Evolutionary conservation across 371 early-diverging fungal genomes (phyloP), one percentile per base, ranked within the genome.

Genomic region (Syncephalis plumigaleata): DNA sequence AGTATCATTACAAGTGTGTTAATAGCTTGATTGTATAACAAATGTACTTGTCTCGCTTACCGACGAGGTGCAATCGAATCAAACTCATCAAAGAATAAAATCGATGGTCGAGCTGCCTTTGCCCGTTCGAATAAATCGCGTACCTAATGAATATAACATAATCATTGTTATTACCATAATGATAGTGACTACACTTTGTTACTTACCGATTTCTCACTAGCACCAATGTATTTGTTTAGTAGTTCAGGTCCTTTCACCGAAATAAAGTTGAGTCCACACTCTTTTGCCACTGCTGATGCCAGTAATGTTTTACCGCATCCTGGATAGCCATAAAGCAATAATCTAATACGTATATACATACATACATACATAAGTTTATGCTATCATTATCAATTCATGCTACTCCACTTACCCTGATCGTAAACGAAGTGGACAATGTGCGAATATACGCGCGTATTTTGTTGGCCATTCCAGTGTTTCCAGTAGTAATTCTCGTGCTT

Each of bases 81-180:
- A 68, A 98, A 92, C 61, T 98, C 98, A 64, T 98, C 98, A 70
- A 95, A 95, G 59, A 92, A 90, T 26, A 92, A 59, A 0, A 87
- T 73, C 53, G 87, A 92, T 21, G 91, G 96, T 58, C 75, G 81
- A 18, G 79, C 91, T 27, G 87, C 80, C 59, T 83, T 79, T 1
- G 98, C 96, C 45, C 87, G 73, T 49, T 89, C 85, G 71, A 98
- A 98, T 4, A 98, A 62, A 57, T 91, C 85, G 42, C 98, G 74
- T 18, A 84, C 68, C 57, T 70, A 18, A 46, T 4, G 3, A 21
- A 22, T 18, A 45, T 44, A 20, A 44, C 24, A 52, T 15, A 17
- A 13, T n/a, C 16, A 36, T 3, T 5, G 37, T 25, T 4, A 31
- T 9, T 31, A 31, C 16, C n/a, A n/a, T n/a, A n/a, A n/a, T n/a